A percentile compares a stretch with the other conserved stretches of the same genome.
Evolutionary conservation across 441 rosid species (phyloP).

Genomic region (Mallotus japonicus): DNA sequence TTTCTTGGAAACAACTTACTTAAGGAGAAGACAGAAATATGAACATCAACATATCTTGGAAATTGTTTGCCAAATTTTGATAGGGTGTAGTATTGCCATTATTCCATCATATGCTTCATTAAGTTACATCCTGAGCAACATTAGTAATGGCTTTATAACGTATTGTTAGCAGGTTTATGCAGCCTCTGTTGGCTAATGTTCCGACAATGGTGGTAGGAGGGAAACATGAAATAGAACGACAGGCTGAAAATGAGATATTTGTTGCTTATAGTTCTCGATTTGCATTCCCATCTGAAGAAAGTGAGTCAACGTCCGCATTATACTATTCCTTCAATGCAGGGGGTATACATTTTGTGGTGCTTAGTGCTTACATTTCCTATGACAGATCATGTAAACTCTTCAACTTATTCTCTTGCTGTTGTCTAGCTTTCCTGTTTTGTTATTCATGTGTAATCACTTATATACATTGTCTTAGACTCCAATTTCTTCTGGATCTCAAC

Average conservation of each 20-base stretch:
- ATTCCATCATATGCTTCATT: not conserved
- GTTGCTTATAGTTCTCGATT: conserved; percentile 51
- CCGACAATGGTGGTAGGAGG: conserved; percentile 55
- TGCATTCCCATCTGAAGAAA: conserved; percentile 49
- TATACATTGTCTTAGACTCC: not conserved
- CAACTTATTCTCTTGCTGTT: not conserved
- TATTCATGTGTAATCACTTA: conserved; percentile 2
- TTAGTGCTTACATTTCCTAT: conserved; percentile 42
- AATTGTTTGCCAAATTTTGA: not conserved
- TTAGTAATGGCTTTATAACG: not conserved
- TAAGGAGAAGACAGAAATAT: not conserved
- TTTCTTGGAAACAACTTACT: conserved; percentile 1
- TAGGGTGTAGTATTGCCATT: no score
- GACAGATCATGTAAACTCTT: conserved; percentile 36
- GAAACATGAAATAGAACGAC: conserved; percentile 52
- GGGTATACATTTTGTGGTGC: conserved; percentile 52
- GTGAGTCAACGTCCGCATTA: conserved; percentile 45
- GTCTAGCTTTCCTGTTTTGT: not conserved
- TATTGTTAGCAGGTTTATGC: conserved; percentile 40
- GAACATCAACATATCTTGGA: not conserved
- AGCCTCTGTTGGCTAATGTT: conserved; percentile 41
- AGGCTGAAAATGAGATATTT: conserved; percentile 43
- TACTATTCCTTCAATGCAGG: conserved; percentile 60
- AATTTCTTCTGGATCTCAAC: not conserved
- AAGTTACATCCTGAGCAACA: not conserved